These are phyloP conservation scores for Hymenoscyphus repandus DNA, from an alignment of 2,329 filamentous ascomycete genomes.

Conservation along the genomic window DNA sequence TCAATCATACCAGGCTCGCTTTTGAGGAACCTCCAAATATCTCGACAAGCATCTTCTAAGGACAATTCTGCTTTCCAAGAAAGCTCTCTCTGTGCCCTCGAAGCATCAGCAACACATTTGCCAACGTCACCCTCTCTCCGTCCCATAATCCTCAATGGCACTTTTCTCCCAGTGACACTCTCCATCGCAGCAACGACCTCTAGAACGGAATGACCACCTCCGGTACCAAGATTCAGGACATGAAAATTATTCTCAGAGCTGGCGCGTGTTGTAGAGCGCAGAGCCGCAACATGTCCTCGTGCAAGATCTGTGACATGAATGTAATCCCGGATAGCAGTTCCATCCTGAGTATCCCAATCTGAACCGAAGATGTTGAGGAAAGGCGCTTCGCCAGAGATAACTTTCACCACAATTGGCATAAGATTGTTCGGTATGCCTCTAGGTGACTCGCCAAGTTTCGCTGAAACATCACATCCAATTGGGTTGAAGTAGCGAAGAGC, in stretches of 20 bases:
- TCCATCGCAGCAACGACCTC: conserved; percentile 37
- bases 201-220: conserved; percentile 38
- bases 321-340: conserved; percentile 60
- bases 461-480: conserved; percentile 58
- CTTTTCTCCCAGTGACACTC: conserved; percentile 30
- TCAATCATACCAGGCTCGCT: not conserved
- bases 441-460: conserved; percentile 58
- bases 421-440: conserved; percentile 56
- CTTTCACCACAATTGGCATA: conserved; percentile 56
- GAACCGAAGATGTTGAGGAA: conserved; percentile 55
- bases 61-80: conserved; percentile 32
- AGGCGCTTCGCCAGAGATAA: conserved; percentile 47
- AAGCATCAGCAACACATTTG: conserved; percentile 36
- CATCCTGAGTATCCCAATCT: conserved; percentile 59
- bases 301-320: conserved; percentile 62
- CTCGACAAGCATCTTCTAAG: not conserved
- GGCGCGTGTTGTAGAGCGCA: conserved; percentile 35
- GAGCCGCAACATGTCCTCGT: conserved; percentile 55
- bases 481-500: conserved; percentile 63
- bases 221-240: conserved; percentile 40
- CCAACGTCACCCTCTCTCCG: conserved; percentile 38
- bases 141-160: conserved; percentile 32
- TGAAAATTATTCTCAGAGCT: conserved; percentile 35
- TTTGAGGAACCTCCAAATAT: not conserved
- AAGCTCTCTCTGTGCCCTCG: conserved; percentile 35